These are phyloP conservation scores for Hypoxylon sp. DNA, from an alignment of 2,329 filamentous ascomycete genomes.

Conservation along the genomic window DNA sequence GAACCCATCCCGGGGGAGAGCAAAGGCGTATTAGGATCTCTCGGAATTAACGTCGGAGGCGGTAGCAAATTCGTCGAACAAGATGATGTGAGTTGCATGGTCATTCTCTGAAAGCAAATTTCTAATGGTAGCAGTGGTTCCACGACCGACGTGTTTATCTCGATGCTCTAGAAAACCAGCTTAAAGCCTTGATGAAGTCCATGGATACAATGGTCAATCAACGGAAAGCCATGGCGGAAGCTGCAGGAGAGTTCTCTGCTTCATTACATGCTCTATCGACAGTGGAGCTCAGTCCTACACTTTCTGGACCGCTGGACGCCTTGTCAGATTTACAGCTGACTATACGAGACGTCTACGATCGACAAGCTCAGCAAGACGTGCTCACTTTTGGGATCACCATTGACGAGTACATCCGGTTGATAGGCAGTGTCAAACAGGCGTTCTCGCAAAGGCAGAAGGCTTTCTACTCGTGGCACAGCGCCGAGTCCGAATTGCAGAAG, in stretches of 20 bases:
- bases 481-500: slow-evolving; percentile 92
- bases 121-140: slow-evolving; percentile 79
- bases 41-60: slow-evolving; percentile 83
- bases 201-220: slow-evolving; percentile 94
- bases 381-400: slow-evolving; percentile 97
- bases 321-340: slow-evolving; percentile 94
- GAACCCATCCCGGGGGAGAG: slow-evolving; percentile 89
- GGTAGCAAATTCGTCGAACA: slow-evolving; percentile 95
- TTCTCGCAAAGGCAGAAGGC: slow-evolving; percentile 95
- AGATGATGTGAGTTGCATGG: slow-evolving; percentile 79
- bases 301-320: slow-evolving; percentile 91
- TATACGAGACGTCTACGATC: slow-evolving; percentile 94
- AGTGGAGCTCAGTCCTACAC: slow-evolving; percentile 89
- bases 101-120: not conserved
- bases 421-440: slow-evolving; percentile 93
- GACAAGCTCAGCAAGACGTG: slow-evolving; percentile 96
- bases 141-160: slow-evolving; percentile 96
- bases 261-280: slow-evolving; percentile 93
- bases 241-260: slow-evolving; percentile 91
- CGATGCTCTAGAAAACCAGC: slow-evolving; percentile 91
- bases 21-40: slow-evolving; percentile 91
- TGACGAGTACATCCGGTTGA: slow-evolving; percentile 97
- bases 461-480: slow-evolving; percentile 93
- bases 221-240: slow-evolving; percentile 92
- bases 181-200: slow-evolving; percentile 90